Conservation (phyloP, 1,139 yeast species). For the Candida tetrigidarum region DNA sequence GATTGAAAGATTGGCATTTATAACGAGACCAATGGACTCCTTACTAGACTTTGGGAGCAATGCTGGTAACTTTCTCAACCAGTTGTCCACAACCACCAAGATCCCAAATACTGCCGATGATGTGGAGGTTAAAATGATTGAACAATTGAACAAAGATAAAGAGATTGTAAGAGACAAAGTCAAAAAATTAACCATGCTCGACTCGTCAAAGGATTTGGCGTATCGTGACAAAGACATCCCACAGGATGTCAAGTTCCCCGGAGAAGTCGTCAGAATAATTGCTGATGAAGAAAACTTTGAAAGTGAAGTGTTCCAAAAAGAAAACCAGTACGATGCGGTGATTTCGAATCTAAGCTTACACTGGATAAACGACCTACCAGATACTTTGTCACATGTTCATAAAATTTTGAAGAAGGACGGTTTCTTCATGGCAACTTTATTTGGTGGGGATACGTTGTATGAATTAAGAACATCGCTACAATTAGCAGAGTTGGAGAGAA, state of each 20-base stretch:
- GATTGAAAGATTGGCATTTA: conserved; percentile 74
- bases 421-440: conserved; percentile 78
- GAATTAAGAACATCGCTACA: conserved; percentile 82
- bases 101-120: conserved; percentile 31
- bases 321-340: conserved; percentile 70
- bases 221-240: conserved; percentile 47
- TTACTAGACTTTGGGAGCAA: conserved; percentile 78
- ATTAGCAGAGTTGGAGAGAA: conserved; percentile 78
- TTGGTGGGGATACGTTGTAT: conserved; percentile 84
- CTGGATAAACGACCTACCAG: conserved; percentile 86
- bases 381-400: conserved; percentile 59
- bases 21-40: conserved; percentile 63
- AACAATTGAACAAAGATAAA: conserved; percentile 57
- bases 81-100: conserved; percentile 36
- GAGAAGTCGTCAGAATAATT: conserved; percentile 50
- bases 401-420: conserved; percentile 79
- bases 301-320: conserved; percentile 38
- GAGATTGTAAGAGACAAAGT: conserved; percentile 54
- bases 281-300: conserved; percentile 70
- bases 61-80: conserved; percentile 59
- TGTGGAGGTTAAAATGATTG: conserved; percentile 31
- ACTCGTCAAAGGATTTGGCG: conserved; percentile 59
- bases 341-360: conserved; percentile 76
- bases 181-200: conserved; percentile 66
- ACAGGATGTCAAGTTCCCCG: conserved; percentile 43